phyloP scores from a whole-genome alignment of 305 asterid species.

The Plantago lanceolata region DNA sequence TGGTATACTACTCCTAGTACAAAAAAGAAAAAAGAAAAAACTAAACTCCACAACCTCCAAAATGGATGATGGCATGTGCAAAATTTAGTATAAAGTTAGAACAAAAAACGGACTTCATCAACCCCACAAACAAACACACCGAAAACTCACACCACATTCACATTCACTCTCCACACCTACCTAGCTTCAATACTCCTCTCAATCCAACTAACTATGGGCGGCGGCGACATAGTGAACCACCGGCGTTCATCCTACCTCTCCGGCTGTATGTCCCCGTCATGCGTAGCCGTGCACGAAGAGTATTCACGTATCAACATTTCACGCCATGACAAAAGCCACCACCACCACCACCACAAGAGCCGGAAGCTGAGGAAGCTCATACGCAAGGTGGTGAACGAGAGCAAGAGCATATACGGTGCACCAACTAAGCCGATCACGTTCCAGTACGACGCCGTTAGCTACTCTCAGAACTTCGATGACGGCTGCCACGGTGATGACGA shows the following conservation, averaged over 20 bases:
- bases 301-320: slow-evolving; percentile 48
- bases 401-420: slow-evolving; percentile 46
- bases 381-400: slow-evolving; percentile 50
- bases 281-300: slow-evolving; percentile 70
- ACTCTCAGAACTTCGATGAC: slow-evolving; percentile 82
- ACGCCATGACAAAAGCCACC: slow-evolving; percentile 25
- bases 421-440: slow-evolving; percentile 41
- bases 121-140: slow-evolving; percentile 1
- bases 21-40: not conserved
- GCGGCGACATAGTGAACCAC: slow-evolving; percentile 25
- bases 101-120: not conserved
- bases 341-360: slow-evolving; percentile 21
- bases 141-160: slow-evolving; percentile 20
- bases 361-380: slow-evolving; percentile 44
- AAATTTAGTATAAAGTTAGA: not conserved
- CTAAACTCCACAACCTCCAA: not conserved
- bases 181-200: slow-evolving; percentile 2
- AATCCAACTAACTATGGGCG: slow-evolving; percentile 16
- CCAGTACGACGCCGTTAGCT: slow-evolving; percentile 80
- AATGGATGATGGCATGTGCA: not conserved
- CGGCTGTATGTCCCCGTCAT: slow-evolving; percentile 56
- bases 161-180: not conserved
- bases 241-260: slow-evolving; percentile 36
- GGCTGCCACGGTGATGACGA: slow-evolving; percentile 60
- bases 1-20: too few relatives aligned